phyloP scores from a whole-genome alignment of 208 protist genomes.

The Hexamita inflata region DNA sequence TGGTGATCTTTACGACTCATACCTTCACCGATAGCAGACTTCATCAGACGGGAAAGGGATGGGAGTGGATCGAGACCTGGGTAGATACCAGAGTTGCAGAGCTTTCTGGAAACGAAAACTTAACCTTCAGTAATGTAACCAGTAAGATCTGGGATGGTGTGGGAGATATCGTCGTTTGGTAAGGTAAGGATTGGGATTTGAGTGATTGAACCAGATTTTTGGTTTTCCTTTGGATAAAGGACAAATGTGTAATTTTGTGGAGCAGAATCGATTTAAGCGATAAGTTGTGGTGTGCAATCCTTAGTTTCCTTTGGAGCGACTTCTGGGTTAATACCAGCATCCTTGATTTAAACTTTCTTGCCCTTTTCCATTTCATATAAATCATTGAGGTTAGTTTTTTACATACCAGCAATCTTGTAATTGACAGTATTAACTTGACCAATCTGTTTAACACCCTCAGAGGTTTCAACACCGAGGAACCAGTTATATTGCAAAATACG shows the following conservation, averaged over 20 bases:
- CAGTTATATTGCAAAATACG: conserved; percentile 75
- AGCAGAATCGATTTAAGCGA: background rate
- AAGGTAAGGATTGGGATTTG: conserved; percentile 99
- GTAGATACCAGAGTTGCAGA: conserved; percentile 94
- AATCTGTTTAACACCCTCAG: background rate
- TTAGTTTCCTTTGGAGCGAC: background rate
- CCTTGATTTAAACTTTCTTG: background rate
- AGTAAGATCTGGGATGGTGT: conserved; percentile 99
- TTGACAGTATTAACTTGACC: background rate
- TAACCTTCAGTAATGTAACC: conserved; percentile 98
- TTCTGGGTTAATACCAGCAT: background rate
- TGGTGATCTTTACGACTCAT: conserved; percentile 96
- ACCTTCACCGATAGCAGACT: conserved; percentile 94
- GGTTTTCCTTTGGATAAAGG: background rate
- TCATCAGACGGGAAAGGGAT: conserved; percentile 99
- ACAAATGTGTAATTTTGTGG: background rate
- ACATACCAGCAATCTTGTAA: background rate
- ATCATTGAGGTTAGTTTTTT: background rate
- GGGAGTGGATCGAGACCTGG: conserved; percentile 99
- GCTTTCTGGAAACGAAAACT: conserved; percentile 96
- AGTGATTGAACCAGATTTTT: conserved; percentile 89
- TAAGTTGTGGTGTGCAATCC: background rate
- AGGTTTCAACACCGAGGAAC: background rate
- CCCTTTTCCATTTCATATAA: background rate
- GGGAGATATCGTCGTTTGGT: conserved; percentile 99